Evolutionary conservation across 2,329 filamentous ascomycete species (phyloP).

Genomic region (Claviceps pusilla): DNA sequence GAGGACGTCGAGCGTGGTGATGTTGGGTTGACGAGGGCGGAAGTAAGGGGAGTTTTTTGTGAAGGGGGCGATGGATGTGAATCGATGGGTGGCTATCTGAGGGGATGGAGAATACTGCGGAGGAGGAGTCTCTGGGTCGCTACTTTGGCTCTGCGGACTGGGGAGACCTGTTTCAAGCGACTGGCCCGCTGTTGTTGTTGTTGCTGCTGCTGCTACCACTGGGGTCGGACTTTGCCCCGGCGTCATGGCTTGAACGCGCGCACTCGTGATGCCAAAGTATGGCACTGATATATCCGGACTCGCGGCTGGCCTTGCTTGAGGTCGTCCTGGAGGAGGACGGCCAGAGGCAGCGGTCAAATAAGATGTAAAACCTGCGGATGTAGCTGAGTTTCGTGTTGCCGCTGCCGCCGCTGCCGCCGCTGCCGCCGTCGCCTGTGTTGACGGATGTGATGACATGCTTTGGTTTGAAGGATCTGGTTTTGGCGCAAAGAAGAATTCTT

Average conservation of each 20-base stretch:
- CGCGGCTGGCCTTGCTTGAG: neutral
- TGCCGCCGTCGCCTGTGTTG: neutral
- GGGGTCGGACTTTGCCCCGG: constrained; percentile 9
- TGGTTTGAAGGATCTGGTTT: neutral
- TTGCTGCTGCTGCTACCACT: neutral
- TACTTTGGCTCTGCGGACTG: constrained; percentile 21
- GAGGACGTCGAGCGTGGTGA: constrained; percentile 19
- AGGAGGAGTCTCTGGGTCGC: constrained; percentile 11
- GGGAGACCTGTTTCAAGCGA: constrained; percentile 11
- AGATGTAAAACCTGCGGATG: neutral
- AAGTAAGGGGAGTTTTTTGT: constrained; percentile 24
- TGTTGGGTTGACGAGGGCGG: constrained; percentile 16
- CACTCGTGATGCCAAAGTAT: constrained; percentile 7
- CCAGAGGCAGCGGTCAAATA: neutral
- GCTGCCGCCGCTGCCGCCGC: too few relatives aligned
- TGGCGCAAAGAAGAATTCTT: constrained; percentile 19
- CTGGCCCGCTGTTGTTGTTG: constrained; percentile 6
- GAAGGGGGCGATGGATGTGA: constrained; percentile 21
- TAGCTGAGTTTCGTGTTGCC: neutral
- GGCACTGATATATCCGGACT: neutral
- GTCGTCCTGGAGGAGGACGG: neutral
- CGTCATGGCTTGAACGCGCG: constrained; percentile 14
- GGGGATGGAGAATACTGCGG: constrained; percentile 8
- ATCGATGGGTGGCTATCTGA: constrained; percentile 9
- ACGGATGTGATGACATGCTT: neutral